phyloP scores from a whole-genome alignment of 1,284 basidiomycete genomes.

The Trichosporon ovoides region DNA sequence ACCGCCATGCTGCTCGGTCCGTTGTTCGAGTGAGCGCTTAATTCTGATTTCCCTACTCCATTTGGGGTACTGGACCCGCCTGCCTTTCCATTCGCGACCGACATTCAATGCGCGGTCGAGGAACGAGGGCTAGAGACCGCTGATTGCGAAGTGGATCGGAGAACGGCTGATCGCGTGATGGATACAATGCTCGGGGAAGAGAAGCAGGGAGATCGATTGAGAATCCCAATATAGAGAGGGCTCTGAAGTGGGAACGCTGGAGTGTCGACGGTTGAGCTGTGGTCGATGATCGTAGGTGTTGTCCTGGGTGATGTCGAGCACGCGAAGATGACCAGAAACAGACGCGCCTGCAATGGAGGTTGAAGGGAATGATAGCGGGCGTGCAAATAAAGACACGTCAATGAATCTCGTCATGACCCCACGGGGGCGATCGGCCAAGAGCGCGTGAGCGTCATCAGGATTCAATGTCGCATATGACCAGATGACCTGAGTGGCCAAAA shows the following conservation, averaged over 20 bases:
- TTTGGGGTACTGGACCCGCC: background rate
- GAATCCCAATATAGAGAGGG: background rate
- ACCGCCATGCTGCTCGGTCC: background rate
- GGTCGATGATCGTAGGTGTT: background rate
- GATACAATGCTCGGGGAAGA: too few species aligned
- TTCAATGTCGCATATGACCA: background rate
- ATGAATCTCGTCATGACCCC: background rate
- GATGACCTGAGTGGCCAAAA: constrained; percentile 4
- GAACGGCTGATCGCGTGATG: background rate
- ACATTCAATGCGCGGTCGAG: background rate
- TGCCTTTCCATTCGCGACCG: background rate
- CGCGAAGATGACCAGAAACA: constrained; percentile 6
- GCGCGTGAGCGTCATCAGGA: background rate
- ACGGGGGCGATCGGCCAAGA: constrained; percentile 1
- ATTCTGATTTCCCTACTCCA: background rate
- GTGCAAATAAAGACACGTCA: background rate
- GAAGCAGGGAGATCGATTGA: background rate
- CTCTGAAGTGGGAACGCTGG: background rate
- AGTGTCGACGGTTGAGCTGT: background rate
- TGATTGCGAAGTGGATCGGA: background rate
- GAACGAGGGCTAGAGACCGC: too few species aligned
- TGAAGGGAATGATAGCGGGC: background rate
- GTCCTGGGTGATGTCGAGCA: background rate
- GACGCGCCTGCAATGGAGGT: constrained; percentile 1
- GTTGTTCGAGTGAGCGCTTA: too few species aligned